Evolutionary conservation across 352 stramenopile species (phyloP), one percentile per base, ranked within the genome.

Genomic region (Aphanomyces cochlioides): DNA sequence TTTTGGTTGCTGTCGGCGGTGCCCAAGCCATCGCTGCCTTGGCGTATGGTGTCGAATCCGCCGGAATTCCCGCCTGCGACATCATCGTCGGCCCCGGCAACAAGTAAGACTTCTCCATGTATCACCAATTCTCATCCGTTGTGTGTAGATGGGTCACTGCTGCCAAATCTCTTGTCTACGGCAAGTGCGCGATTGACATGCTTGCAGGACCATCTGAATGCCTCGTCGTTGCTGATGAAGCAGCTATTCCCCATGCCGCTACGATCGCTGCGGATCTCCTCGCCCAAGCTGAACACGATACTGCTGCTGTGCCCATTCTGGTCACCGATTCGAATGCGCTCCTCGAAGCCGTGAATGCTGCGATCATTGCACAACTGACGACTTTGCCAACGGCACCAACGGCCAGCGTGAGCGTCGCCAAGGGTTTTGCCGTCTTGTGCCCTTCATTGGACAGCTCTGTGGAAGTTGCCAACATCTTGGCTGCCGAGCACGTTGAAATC

Each of bases 171-270:
- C 88, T 99, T 15, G 96, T 99, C 47, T 97, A 90, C 75, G 96
- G 93, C 74, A 94, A 97, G 72, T 99, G 96, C 77, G 96, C 92
- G 17, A 99, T 99, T 78, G 97, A 99, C 82, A 99, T 99, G 97
- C 80, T 99, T 38, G 97, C 97, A 0, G 97, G 97, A 15, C 97
- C 97, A 7, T 98, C 91, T 21, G 97, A 99, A 79, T 98, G 98
- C 34, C 87, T 99, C 57, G 97, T 99, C 2, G 97, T 99, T 78
- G 96, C 94, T 12, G 97, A 99, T 75, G 83, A 93, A 6, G 95
- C 79, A 7, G 89, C 89, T 5, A 77, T 96, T 76, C 79, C 94
- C 0, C 87, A 82, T 63, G 75, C 81, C 10, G 77, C 78, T 36
- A 92, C 80, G 1, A 92, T 92, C 67, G 85, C 85, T 3, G 83